phyloP scores from a whole-genome alignment of 2,329 filamentous ascomycete species.

The Graphilbum fragrans region DNA sequence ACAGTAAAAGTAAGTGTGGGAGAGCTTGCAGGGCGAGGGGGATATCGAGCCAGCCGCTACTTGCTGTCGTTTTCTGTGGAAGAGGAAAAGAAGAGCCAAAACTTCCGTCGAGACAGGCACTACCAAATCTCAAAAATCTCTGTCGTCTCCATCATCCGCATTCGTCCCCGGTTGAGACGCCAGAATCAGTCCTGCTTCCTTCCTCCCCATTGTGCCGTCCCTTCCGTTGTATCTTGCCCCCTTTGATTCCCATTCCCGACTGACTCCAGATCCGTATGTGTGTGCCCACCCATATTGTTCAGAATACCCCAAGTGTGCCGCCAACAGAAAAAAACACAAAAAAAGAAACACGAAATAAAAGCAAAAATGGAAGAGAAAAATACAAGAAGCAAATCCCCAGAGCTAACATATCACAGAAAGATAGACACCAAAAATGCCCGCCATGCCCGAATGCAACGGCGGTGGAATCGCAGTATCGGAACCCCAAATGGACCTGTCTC shows the following conservation, averaged over 20 bases:
- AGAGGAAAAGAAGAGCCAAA: background rate
- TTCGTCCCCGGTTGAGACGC: background rate
- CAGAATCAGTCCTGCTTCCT: background rate
- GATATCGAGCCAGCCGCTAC: background rate
- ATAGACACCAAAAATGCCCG: background rate
- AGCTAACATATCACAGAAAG: background rate
- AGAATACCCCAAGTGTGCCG: conserved; percentile 6
- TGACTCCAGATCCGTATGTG: conserved; percentile 6
- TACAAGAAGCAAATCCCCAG: background rate
- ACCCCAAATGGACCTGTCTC: background rate
- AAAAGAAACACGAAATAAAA: background rate
- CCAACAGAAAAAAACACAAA: conserved; percentile 1
- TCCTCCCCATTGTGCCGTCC: background rate
- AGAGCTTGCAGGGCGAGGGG: background rate
- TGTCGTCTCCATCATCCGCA: background rate
- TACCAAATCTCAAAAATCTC: background rate
- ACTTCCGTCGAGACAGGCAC: background rate
- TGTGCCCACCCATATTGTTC: conserved; percentile 1
- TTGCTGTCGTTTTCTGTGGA: too few relatives aligned
- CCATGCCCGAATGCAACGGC: background rate
- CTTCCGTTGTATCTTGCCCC: background rate
- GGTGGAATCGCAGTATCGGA: background rate
- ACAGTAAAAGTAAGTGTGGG: background rate
- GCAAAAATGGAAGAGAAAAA: background rate
- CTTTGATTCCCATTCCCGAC: conserved; percentile 2